Evolutionary conservation across 2,329 filamentous ascomycete species (phyloP), one percentile per base, ranked within the genome.

Genomic region (Zelopaecilomyces penicillatus): DNA sequence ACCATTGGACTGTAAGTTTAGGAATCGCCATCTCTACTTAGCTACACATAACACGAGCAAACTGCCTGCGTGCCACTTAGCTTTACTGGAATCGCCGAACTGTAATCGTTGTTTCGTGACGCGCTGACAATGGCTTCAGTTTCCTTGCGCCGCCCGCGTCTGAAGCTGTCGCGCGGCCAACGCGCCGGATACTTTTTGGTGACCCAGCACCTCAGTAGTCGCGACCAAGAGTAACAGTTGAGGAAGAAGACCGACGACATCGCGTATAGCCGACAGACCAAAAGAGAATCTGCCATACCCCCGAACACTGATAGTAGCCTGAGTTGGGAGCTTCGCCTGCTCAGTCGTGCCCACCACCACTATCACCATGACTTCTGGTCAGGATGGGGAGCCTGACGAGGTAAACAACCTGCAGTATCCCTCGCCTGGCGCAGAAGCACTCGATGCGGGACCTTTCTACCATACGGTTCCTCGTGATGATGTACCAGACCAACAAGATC

Each of bases 381-480:
- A 64, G 56, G 56, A 70, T 57, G 56, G 54, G 37, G 59, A 62
- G 41, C 50, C 54, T 7, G 59, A 63, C n/a, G 63, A 65, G 44
- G 55, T 59, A 43, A 64, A 61, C 43, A 58, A 64, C 41, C 57
- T 68, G 34, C 66, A 66, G 33, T 76, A 74, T 51, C 68, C 72
- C 8, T 73, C 70, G 5, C 68, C 73, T 3, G 62, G 64, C 12
- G 64, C 65, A 6, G 70, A 75, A 43, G 62, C 55, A 3, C 65
- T 69, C 49, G 70, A 72, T 44, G 55, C 62, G 4, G 61, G 63
- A 6, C 59, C 69, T 3, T 73, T 73, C 53, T 73, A 74, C 52
- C 61, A 68, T 48, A 60, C 68, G 4, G 58, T 60, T 11, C 47
- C 53, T 19, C 63, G 63, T 34, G 64, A 67, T 38, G 61, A 57